phyloP scores from a whole-genome alignment of 2,329 filamentous ascomycete genomes.

The Teratosphaeria destructans region DNA sequence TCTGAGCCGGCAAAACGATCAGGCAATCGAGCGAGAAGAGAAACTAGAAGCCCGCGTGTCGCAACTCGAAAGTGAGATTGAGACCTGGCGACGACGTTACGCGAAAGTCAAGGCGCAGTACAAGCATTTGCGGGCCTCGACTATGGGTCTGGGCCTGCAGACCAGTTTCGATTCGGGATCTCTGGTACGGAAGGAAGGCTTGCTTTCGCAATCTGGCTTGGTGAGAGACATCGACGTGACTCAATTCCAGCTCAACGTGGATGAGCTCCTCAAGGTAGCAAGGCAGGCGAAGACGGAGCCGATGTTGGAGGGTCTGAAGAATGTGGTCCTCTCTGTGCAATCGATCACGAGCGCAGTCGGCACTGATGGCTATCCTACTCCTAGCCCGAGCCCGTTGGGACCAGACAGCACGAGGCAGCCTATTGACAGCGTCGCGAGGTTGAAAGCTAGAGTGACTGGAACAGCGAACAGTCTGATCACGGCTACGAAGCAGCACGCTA shows the following conservation, averaged over 20 bases:
- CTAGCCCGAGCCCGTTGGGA: constrained; percentile 17
- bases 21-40: constrained; percentile 72
- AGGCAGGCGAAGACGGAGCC: constrained; percentile 62
- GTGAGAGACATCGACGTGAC: constrained; percentile 90
- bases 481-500: constrained; percentile 81
- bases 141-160: constrained; percentile 58
- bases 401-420: constrained; percentile 11
- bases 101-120: constrained; percentile 80
- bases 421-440: constrained; percentile 32
- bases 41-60: constrained; percentile 65
- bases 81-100: constrained; percentile 84
- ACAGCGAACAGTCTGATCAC: constrained; percentile 95
- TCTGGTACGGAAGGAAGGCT: constrained; percentile 52
- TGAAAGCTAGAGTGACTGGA: constrained; percentile 75
- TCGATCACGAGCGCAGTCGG: constrained; percentile 73
- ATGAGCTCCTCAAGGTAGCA: constrained; percentile 74
- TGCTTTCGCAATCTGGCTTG: constrained; percentile 54
- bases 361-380: constrained; percentile 24
- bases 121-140: constrained; percentile 68
- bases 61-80: constrained; percentile 69
- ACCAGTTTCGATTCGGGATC: constrained; percentile 50
- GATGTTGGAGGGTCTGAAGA: constrained; percentile 78
- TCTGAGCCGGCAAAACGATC: constrained; percentile 69
- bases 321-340: constrained; percentile 70
- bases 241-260: constrained; percentile 87